Conservation (phyloP, 1,139 yeast species). For the Protomyces macrosporus region DNA sequence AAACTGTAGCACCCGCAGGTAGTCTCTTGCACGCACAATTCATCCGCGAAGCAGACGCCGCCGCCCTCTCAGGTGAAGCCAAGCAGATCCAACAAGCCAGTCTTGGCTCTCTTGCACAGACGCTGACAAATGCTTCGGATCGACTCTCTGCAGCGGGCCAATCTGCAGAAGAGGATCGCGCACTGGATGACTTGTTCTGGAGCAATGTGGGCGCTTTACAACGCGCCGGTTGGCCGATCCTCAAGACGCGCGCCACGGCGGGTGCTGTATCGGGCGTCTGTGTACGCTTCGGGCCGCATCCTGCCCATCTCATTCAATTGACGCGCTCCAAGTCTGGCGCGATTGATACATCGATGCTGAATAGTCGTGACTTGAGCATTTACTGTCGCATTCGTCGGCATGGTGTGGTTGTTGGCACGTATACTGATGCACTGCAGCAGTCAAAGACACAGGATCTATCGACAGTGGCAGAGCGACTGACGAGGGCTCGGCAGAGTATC, state of each 20-base stretch:
- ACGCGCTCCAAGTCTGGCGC: conserved; percentile 3
- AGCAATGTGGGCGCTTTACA: neutral
- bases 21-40: conserved; percentile 44
- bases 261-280: neutral
- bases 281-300: conserved; percentile 9
- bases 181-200: conserved; percentile 4
- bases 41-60: conserved; percentile 48
- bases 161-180: neutral
- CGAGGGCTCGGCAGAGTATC: neutral
- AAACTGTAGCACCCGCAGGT: conserved; percentile 71
- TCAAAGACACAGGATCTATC: neutral
- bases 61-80: conserved; percentile 41
- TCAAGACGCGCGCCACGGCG: neutral
- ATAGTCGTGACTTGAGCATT: neutral
- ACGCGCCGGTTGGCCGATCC: conserved; percentile 3
- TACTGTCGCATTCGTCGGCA: neutral
- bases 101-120: conserved; percentile 83
- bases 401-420: neutral
- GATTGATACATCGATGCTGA: conserved; percentile 8
- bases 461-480: neutral
- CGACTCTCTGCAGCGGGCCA: neutral
- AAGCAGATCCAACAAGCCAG: conserved; percentile 43
- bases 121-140: conserved; percentile 55
- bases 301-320: conserved; percentile 1
- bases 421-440: neutral